phyloP scores from a whole-genome alignment of 2,329 filamentous ascomycete genomes.

The Fusarium nelsonii region DNA sequence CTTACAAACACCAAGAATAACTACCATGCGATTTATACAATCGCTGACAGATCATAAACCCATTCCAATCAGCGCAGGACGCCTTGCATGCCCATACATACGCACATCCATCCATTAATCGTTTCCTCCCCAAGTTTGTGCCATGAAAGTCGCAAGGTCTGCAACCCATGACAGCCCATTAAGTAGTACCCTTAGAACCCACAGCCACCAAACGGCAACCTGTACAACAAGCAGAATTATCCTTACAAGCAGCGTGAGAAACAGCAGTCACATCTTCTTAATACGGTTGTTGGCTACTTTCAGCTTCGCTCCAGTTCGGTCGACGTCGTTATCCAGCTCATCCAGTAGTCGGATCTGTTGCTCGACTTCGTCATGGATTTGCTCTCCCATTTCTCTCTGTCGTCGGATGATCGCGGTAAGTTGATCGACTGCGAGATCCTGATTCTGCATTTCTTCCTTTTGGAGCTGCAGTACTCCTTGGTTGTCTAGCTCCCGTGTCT shows the following conservation, averaged over 20 bases:
- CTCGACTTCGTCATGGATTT: slow-evolving; percentile 80
- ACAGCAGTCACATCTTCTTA: slow-evolving; percentile 69
- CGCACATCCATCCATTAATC: slow-evolving; percentile 20
- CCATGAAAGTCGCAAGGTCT: slow-evolving; percentile 46
- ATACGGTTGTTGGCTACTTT: slow-evolving; percentile 79
- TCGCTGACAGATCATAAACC: slow-evolving; percentile 12
- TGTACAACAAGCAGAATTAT: slow-evolving; percentile 48
- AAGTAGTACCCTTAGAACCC: slow-evolving; percentile 44
- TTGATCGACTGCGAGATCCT: slow-evolving; percentile 78
- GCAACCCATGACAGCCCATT: slow-evolving; percentile 48
- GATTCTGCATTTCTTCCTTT: slow-evolving; percentile 77
- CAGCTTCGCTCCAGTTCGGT: slow-evolving; percentile 75
- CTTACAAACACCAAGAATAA: background rate
- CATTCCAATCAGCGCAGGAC: slow-evolving; percentile 30
- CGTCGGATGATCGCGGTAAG: slow-evolving; percentile 76
- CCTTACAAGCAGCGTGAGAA: slow-evolving; percentile 44
- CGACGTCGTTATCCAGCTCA: slow-evolving; percentile 73
- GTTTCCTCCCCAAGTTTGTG: slow-evolving; percentile 33
- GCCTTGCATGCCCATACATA: slow-evolving; percentile 34
- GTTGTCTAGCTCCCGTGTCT: slow-evolving; percentile 82
- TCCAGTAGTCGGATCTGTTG: slow-evolving; percentile 78
- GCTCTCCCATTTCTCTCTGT: slow-evolving; percentile 82
- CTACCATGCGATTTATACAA: background rate
- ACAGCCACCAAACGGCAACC: slow-evolving; percentile 51
- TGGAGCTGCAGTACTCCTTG: slow-evolving; percentile 79